Percentiles rank a stretch among this genome's conserved stretches.
phyloP scores from a whole-genome alignment of 2,329 filamentous ascomycete species.

The Ceratocystis lukuohia region DNA sequence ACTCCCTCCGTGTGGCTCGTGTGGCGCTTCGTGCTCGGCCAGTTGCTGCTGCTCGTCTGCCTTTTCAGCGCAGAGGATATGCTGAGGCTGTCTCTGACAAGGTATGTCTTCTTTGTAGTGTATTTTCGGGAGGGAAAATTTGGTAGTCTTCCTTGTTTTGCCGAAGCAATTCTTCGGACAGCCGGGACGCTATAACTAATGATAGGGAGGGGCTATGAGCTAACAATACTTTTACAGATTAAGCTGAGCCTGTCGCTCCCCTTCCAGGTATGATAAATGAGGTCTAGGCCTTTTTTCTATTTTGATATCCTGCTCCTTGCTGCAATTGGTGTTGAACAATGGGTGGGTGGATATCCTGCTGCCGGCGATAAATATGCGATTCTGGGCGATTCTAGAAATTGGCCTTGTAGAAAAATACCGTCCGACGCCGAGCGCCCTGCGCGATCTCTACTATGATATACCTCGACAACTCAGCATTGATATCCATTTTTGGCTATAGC shows the following conservation, averaged over 20 bases:
- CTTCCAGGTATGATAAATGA: constrained; percentile 68
- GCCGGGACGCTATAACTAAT: background rate
- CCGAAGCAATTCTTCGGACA: background rate
- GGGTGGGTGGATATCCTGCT: background rate
- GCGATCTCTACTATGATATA: constrained; percentile 5
- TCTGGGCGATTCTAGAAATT: background rate
- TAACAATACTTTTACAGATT: constrained; percentile 43
- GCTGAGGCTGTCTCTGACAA: constrained; percentile 79
- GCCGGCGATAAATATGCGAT: background rate
- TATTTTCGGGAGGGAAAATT: background rate
- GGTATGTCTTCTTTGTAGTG: constrained; percentile 31
- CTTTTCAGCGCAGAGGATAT: constrained; percentile 78
- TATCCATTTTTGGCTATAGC: background rate
- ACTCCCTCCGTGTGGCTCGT: constrained; percentile 84
- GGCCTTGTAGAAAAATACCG: background rate
- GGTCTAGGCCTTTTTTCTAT: background rate
- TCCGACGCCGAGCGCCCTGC: background rate
- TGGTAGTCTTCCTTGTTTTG: background rate
- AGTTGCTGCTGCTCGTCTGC: constrained; percentile 57
- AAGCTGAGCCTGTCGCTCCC: constrained; percentile 95
- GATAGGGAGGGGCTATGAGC: constrained; percentile 18
- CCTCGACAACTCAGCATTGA: background rate
- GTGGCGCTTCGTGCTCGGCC: constrained; percentile 75
- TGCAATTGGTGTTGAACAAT: constrained; percentile 1
- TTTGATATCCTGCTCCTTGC: background rate